A percentile compares a stretch with the other conserved stretches of the same genome.
Conservation (phyloP, 2,329 filamentous ascomycete species). For the Westerdykella aurantiaca region DNA sequence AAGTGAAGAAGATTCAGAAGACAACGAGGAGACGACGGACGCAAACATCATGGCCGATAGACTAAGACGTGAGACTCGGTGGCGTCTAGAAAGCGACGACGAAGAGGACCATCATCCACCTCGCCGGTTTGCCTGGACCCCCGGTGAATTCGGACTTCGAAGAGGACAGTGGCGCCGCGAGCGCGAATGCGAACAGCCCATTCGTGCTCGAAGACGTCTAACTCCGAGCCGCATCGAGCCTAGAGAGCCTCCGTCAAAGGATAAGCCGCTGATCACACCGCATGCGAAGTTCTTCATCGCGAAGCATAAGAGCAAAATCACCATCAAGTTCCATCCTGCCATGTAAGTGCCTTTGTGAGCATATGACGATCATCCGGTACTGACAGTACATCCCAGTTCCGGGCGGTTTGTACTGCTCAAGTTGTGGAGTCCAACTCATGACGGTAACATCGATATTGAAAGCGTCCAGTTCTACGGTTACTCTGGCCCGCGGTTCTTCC, state of each 20-base stretch:
- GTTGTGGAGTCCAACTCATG: slow-evolving; percentile 74
- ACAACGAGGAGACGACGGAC: slow-evolving; percentile 35
- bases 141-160: slow-evolving; percentile 11
- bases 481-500: slow-evolving; percentile 79
- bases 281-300: slow-evolving; percentile 81
- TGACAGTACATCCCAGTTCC: slow-evolving; percentile 44
- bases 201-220: slow-evolving; percentile 25
- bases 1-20: slow-evolving; percentile 30
- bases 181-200: neutral
- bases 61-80: slow-evolving; percentile 35
- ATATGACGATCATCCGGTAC: neutral
- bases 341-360: slow-evolving; percentile 44
- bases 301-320: slow-evolving; percentile 75
- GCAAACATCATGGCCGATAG: slow-evolving; percentile 37
- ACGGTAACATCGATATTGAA: slow-evolving; percentile 83
- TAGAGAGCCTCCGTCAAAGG: slow-evolving; percentile 15
- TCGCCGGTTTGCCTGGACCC: slow-evolving; percentile 18
- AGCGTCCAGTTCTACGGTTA: slow-evolving; percentile 78
- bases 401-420: slow-evolving; percentile 82
- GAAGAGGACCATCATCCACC: slow-evolving; percentile 31
- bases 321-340: slow-evolving; percentile 76
- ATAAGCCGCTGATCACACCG: slow-evolving; percentile 54
- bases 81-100: slow-evolving; percentile 34
- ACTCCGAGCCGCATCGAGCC: slow-evolving; percentile 33
- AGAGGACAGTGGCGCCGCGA: neutral